These are phyloP conservation scores for Amborella trichopoda DNA, from an alignment of 164 flowering plant species.

Conservation along the genomic window DNA sequence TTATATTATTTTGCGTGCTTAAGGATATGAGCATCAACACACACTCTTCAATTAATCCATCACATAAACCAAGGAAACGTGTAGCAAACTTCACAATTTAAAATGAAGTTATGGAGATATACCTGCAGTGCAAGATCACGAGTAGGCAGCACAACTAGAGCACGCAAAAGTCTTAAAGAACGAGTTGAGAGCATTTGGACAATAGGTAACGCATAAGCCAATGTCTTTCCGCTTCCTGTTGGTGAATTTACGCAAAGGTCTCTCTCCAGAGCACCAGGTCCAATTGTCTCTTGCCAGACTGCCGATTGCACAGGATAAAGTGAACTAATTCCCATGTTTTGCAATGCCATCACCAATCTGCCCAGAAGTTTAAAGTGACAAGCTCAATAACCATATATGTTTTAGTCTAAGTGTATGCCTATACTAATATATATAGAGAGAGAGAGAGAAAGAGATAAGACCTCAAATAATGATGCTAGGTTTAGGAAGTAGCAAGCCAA, in stretches of 20 bases:
- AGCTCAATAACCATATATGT: not conserved
- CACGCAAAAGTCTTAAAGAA: conserved; percentile 56
- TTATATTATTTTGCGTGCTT: too few relatives aligned
- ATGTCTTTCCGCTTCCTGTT: conserved; percentile 88
- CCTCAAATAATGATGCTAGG: too few relatives aligned
- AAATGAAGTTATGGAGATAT: conserved; percentile 2
- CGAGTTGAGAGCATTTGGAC: conserved; percentile 66
- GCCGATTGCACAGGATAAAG: conserved; percentile 87
- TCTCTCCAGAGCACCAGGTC: conserved; percentile 77
- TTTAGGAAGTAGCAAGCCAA: too few relatives aligned
- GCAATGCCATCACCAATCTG: conserved; percentile 62
- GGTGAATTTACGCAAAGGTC: conserved; percentile 86
- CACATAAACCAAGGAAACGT: too few relatives aligned
- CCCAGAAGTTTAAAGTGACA: not conserved
- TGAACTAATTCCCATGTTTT: conserved; percentile 43
- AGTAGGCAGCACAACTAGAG: conserved; percentile 87
- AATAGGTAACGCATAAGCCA: conserved; percentile 87
- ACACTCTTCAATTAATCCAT: too few relatives aligned
- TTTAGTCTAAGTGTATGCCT: not conserved
- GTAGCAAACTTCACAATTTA: too few relatives aligned
- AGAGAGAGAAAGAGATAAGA: not conserved
- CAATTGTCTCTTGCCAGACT: conserved; percentile 88
- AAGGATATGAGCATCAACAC: too few relatives aligned
- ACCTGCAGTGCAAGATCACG: conserved; percentile 96
- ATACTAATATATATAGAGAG: not conserved